Percentiles rank a stretch among this genome's conserved stretches.
Evolutionary conservation across 495 filamentous ascomycete genomes (phyloP).

Genomic region (Amphirosellinia nigrospora): DNA sequence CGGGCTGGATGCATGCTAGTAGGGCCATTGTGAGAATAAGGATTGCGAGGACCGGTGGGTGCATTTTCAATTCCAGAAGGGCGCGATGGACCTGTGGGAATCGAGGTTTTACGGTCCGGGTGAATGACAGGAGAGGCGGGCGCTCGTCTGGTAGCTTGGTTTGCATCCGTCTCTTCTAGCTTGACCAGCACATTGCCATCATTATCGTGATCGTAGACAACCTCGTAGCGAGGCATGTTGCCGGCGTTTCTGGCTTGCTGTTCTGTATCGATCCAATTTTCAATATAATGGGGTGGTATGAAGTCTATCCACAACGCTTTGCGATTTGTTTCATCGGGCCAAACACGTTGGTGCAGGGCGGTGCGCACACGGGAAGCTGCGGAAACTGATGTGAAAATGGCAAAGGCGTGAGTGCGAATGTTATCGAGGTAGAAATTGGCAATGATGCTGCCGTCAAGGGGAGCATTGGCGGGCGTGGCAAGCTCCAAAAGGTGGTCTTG

Average conservation of each 20-base stretch:
- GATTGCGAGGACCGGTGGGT: slow-evolving; percentile 48
- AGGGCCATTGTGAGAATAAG: slow-evolving; percentile 27
- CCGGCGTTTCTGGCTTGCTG: slow-evolving; percentile 55
- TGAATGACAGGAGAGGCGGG: slow-evolving; percentile 27
- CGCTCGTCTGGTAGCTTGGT: slow-evolving; percentile 24
- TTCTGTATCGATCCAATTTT: slow-evolving; percentile 77
- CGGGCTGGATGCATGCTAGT: slow-evolving; percentile 23
- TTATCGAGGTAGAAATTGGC: slow-evolving; percentile 77
- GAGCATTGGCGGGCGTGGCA: slow-evolving; percentile 62
- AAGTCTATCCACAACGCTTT: slow-evolving; percentile 91
- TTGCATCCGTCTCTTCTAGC: slow-evolving; percentile 50
- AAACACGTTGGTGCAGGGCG: slow-evolving; percentile 75
- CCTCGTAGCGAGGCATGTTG: slow-evolving; percentile 51
- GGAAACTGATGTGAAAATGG: slow-evolving; percentile 67
- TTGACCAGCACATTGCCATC: slow-evolving; percentile 61
- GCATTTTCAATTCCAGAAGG: slow-evolving; percentile 48
- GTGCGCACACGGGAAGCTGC: slow-evolving; percentile 81
- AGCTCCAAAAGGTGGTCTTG: slow-evolving; percentile 70
- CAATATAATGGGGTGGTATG: slow-evolving; percentile 75
- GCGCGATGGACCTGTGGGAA: slow-evolving; percentile 49
- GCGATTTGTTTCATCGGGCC: slow-evolving; percentile 85
- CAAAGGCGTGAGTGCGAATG: slow-evolving; percentile 88
- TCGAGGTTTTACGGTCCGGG: slow-evolving; percentile 31
- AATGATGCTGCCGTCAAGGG: slow-evolving; percentile 60
- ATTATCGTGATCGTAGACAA: slow-evolving; percentile 57